Evolutionary conservation across 495 filamentous ascomycete genomes (phyloP).

Genomic region (Penicillium tannophilum): DNA sequence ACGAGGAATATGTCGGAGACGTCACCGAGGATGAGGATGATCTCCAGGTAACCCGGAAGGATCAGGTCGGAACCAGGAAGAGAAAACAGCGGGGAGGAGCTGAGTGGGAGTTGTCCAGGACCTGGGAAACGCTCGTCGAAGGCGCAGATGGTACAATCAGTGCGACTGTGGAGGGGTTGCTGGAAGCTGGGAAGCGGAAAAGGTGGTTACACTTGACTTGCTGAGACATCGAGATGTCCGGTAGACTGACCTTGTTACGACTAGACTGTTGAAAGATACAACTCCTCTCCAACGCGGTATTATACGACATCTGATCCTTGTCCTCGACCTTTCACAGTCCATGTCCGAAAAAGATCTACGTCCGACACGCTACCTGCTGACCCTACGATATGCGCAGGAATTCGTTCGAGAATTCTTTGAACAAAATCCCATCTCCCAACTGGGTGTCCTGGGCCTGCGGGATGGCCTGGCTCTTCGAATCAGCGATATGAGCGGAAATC

Average conservation of each 20-base stretch:
- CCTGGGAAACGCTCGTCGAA: constrained; percentile 69
- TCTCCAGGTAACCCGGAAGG: constrained; percentile 51
- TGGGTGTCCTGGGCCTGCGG: constrained; percentile 86
- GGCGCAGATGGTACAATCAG: constrained; percentile 75
- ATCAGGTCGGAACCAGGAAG: constrained; percentile 40
- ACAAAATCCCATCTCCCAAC: constrained; percentile 97
- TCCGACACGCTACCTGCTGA: constrained; percentile 80
- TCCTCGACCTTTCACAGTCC: constrained; percentile 89
- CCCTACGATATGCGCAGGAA: constrained; percentile 78
- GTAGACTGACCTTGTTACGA: constrained; percentile 3
- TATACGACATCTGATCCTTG: constrained; percentile 88
- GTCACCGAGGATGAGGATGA: constrained; percentile 86
- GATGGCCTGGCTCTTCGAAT: constrained; percentile 86
- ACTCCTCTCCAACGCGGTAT: constrained; percentile 95
- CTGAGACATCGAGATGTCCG: neutral
- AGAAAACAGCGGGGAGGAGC: constrained; percentile 59
- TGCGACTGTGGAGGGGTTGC: constrained; percentile 65
- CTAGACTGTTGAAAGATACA: constrained; percentile 81
- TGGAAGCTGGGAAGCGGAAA: constrained; percentile 74
- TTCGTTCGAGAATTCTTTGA: constrained; percentile 96
- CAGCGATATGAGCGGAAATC: constrained; percentile 89
- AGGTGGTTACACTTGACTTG: constrained; percentile 48
- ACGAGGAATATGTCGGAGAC: constrained; percentile 81
- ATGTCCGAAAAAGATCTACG: constrained; percentile 95
- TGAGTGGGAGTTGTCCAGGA: constrained; percentile 57